Evolutionary conservation across 441 rosid genomes (phyloP).

Genomic region (Populus hybrid): DNA sequence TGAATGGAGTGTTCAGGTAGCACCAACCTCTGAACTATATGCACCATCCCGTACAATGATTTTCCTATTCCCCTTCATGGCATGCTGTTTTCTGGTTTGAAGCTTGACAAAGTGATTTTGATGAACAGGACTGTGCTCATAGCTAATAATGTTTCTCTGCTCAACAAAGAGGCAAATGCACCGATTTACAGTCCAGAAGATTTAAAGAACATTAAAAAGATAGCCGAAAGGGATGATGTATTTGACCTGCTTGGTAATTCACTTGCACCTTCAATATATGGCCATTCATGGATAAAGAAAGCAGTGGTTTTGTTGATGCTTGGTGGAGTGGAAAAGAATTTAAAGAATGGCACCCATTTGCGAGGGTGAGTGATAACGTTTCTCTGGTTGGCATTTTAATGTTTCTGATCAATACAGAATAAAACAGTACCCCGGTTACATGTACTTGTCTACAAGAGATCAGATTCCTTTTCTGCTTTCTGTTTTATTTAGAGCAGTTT

Average conservation of each 20-base stretch:
- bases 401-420: conserved; percentile 3
- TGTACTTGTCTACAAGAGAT: not conserved
- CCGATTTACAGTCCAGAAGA: conserved; percentile 83
- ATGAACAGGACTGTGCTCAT: conserved; percentile 77
- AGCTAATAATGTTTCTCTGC: conserved; percentile 84
- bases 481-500: not conserved
- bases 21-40: not conserved
- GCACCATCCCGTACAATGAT: not conserved
- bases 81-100: conserved; percentile 11
- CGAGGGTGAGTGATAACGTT: conserved; percentile 68
- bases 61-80: conserved; percentile 4
- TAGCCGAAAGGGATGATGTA: conserved; percentile 83
- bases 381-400: not conserved
- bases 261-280: conserved; percentile 95
- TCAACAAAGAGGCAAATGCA: conserved; percentile 96
- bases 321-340: conserved; percentile 92
- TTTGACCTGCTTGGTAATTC: conserved; percentile 91
- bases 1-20: conserved; percentile 96
- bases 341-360: conserved; percentile 92
- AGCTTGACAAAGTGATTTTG: conserved; percentile 23
- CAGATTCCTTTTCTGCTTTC: not conserved
- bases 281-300: conserved; percentile 97
- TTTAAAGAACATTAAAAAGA: conserved; percentile 73
- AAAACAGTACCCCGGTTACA: not conserved
- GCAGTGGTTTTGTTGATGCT: conserved; percentile 94